Percentiles rank a stretch among this genome's conserved stretches.
Evolutionary conservation across 2,329 filamentous ascomycete species (phyloP).

Genomic region (Diplodia sapinea): DNA sequence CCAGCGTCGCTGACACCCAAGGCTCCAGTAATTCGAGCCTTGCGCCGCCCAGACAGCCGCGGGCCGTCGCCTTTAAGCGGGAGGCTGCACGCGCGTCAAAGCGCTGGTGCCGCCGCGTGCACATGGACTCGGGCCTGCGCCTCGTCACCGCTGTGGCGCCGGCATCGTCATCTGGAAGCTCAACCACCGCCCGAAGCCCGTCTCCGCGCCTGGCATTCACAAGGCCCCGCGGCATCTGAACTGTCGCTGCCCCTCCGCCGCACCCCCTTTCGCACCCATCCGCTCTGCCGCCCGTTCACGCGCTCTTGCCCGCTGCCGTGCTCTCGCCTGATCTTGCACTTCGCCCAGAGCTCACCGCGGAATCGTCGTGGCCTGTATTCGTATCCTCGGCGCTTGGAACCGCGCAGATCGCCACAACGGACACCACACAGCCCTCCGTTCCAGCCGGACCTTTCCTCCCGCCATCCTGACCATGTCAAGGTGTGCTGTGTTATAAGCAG

Average conservation of each 20-base stretch:
- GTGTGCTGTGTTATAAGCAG: conserved; percentile 7
- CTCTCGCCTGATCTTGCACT: background rate
- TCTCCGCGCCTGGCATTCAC: conserved; percentile 18
- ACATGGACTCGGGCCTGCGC: conserved; percentile 11
- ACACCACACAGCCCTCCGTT: conserved; percentile 1
- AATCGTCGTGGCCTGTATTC: conserved; percentile 26
- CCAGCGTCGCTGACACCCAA: background rate
- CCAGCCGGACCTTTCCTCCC: background rate
- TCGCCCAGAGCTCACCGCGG: conserved; percentile 14
- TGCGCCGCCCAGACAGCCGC: background rate
- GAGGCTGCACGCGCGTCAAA: conserved; percentile 11
- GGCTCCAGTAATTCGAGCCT: background rate
- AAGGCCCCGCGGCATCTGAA: conserved; percentile 23
- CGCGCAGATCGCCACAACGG: conserved; percentile 15
- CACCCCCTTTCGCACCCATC: background rate
- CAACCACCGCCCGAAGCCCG: conserved; percentile 11
- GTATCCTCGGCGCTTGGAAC: conserved; percentile 25
- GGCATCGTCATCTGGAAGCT: conserved; percentile 27
- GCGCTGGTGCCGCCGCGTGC: conserved; percentile 12
- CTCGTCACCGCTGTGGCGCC: conserved; percentile 30
- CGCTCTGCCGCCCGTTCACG: background rate
- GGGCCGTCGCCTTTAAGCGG: conserved; percentile 10
- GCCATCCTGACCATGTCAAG: conserved; percentile 21
- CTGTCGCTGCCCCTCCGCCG: background rate
- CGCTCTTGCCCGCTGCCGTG: background rate